Percentiles rank a stretch among this genome's conserved stretches.
phyloP scores from a whole-genome alignment of 2,329 filamentous ascomycete genomes.

The Talaromyces verruculosus region DNA sequence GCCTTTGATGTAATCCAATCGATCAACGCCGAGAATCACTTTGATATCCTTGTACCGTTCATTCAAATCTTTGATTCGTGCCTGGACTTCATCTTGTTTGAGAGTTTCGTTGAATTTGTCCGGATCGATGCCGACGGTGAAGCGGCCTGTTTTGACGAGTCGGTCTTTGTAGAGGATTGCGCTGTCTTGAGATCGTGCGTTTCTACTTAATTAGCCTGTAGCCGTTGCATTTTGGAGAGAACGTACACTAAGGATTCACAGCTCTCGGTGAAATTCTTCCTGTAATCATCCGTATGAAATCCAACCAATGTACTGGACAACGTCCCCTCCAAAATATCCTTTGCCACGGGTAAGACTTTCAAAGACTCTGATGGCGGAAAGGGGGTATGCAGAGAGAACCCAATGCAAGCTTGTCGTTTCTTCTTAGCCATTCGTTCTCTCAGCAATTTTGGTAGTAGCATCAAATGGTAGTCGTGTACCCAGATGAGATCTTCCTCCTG shows the following conservation, averaged over 20 bases:
- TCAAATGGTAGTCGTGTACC: slow-evolving; percentile 96
- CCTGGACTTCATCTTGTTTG: slow-evolving; percentile 71
- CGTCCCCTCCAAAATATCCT: slow-evolving; percentile 76
- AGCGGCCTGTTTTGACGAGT: slow-evolving; percentile 80
- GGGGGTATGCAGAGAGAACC: slow-evolving; percentile 92
- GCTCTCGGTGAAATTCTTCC: slow-evolving; percentile 84
- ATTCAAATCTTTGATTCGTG: slow-evolving; percentile 74
- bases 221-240: not conserved
- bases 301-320: slow-evolving; percentile 87
- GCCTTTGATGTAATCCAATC: slow-evolving; percentile 95
- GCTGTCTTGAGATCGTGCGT: slow-evolving; percentile 63
- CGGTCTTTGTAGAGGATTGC: slow-evolving; percentile 82
- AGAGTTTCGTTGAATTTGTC: slow-evolving; percentile 87
- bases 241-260: slow-evolving; percentile 77
- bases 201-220: slow-evolving; percentile 29
- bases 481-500: slow-evolving; percentile 86
- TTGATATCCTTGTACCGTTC: slow-evolving; percentile 87
- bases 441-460: slow-evolving; percentile 89
- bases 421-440: slow-evolving; percentile 68
- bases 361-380: slow-evolving; percentile 94
- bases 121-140: slow-evolving; percentile 92
- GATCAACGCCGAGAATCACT: slow-evolving; percentile 88
- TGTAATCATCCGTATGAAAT: slow-evolving; percentile 99
- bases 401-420: slow-evolving; percentile 82
- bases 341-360: slow-evolving; percentile 82